A percentile compares a stretch with the other conserved stretches of the same genome.
Evolutionary conservation across 768 basidiomycete genomes (phyloP).

Genomic region (Tulasnella sp.): DNA sequence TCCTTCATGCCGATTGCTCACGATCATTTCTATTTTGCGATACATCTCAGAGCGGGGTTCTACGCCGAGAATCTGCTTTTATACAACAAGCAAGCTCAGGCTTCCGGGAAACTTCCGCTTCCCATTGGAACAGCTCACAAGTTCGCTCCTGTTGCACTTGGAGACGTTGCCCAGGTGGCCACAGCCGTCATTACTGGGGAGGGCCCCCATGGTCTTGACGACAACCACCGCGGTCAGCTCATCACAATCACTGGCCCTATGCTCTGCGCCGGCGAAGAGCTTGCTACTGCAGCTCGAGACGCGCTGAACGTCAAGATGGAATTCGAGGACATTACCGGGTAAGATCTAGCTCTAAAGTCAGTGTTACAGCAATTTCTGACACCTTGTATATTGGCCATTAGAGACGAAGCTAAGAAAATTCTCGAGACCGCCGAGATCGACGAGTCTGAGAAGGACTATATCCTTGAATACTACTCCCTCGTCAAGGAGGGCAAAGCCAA

Average conservation of each 20-base stretch:
- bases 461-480: conserved; percentile 28
- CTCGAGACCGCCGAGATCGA: not conserved
- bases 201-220: conserved; percentile 27
- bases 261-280: conserved; percentile 23
- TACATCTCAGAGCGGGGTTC: conserved; percentile 23
- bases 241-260: conserved; percentile 23
- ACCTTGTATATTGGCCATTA: not conserved
- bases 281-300: conserved; percentile 23
- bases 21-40: not conserved
- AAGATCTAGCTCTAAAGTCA: conserved; percentile 1
- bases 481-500: conserved; percentile 29
- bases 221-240: conserved; percentile 25
- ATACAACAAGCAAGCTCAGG: conserved; percentile 25
- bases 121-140: conserved; percentile 25
- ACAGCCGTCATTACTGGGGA: conserved; percentile 25
- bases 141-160: conserved; percentile 27
- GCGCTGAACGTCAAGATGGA: conserved; percentile 22
- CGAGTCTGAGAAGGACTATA: conserved; percentile 27
- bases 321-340: conserved; percentile 24
- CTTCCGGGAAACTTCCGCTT: conserved; percentile 24
- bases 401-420: not conserved
- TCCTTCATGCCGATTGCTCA: not conserved
- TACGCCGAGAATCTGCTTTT: conserved; percentile 28
- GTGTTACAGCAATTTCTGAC: too few species aligned
- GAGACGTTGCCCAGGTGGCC: conserved; percentile 25